Conservation (phyloP, 129 eudicot genomes). For the Heracleum sosnowskyi region DNA sequence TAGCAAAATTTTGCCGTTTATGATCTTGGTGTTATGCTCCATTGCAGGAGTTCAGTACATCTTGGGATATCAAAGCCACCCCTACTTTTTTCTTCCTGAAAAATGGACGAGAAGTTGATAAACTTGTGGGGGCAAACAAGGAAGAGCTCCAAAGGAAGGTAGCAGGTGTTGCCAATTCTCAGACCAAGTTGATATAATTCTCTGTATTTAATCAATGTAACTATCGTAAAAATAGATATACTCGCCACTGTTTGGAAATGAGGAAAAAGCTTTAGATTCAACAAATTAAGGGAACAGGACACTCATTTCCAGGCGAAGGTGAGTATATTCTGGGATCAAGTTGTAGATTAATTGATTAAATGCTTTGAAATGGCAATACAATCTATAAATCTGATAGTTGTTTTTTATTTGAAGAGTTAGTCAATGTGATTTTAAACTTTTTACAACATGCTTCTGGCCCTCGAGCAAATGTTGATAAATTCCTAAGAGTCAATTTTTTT, state of each 20-base stretch:
- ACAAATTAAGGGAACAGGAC: neutral
- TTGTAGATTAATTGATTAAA: neutral
- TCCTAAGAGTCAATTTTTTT: neutral
- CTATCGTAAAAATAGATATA: neutral
- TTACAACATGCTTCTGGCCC: neutral
- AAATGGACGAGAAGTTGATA: conserved; percentile 38
- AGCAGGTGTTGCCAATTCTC: conserved; percentile 19
- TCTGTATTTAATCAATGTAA: conserved; percentile 2
- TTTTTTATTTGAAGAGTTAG: neutral
- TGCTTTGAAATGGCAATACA: neutral
- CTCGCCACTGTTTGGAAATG: neutral
- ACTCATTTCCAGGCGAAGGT: neutral
- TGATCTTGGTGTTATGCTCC: neutral
- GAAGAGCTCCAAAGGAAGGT: conserved; percentile 34
- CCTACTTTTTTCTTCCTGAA: conserved; percentile 37
- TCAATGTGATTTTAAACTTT: neutral
- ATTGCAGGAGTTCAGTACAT: conserved; percentile 35
- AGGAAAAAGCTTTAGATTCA: neutral
- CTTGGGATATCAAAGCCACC: conserved; percentile 51
- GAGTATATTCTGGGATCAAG: neutral
- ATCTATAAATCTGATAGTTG: neutral
- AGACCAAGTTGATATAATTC: conserved; percentile 10
- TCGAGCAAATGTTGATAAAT: neutral
- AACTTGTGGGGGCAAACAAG: conserved; percentile 38
- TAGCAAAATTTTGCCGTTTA: neutral